Evolutionary conservation across 306 rosid genomes (phyloP).

Genomic region (Cyamopsis tetragonoloba): DNA sequence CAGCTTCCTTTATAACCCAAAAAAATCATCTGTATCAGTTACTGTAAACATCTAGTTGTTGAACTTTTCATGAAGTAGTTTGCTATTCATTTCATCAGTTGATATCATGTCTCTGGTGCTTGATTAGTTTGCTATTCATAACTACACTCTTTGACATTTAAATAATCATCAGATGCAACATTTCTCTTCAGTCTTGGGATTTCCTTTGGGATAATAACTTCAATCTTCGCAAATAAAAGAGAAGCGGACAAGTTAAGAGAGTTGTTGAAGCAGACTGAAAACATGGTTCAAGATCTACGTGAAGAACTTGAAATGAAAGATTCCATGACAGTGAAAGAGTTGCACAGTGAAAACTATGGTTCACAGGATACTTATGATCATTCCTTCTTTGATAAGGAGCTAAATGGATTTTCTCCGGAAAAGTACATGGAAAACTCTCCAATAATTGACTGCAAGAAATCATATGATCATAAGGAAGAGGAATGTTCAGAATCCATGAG

Average conservation of each 20-base stretch:
- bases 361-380: slow-evolving; percentile 43
- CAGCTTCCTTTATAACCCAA: slow-evolving; percentile 3
- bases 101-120: slow-evolving; percentile 3
- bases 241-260: slow-evolving; percentile 60
- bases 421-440: slow-evolving; percentile 36
- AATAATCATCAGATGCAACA: slow-evolving; percentile 40
- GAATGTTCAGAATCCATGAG: slow-evolving; percentile 56
- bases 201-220: slow-evolving; percentile 60
- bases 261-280: slow-evolving; percentile 60
- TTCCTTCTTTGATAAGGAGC: slow-evolving; percentile 32
- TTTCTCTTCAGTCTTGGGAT: slow-evolving; percentile 65
- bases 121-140: neutral
- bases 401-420: slow-evolving; percentile 36
- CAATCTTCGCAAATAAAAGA: slow-evolving; percentile 44
- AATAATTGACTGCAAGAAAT: slow-evolving; percentile 24
- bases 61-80: neutral
- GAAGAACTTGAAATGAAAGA: slow-evolving; percentile 88
- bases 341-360: slow-evolving; percentile 47
- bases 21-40: neutral
- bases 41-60: neutral
- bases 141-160: slow-evolving; percentile 23
- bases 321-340: slow-evolving; percentile 67
- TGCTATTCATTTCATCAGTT: slow-evolving; percentile 6
- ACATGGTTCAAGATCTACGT: slow-evolving; percentile 74
- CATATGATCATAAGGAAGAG: slow-evolving; percentile 42